Evolutionary conservation across 768 basidiomycete genomes (phyloP).

Genomic region (Boletus tomentosulus): DNA sequence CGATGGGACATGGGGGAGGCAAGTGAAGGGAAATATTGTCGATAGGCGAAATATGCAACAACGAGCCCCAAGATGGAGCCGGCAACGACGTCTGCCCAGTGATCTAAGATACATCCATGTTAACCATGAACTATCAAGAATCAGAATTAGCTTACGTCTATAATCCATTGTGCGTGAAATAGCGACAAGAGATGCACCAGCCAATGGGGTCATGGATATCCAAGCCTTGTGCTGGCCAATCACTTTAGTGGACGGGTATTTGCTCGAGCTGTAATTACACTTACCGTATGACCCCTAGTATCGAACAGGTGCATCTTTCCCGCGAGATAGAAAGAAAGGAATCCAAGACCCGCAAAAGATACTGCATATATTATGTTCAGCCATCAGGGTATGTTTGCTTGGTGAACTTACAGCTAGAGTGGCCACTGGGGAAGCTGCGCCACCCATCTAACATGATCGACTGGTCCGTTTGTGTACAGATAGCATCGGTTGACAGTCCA

Average conservation of each 20-base stretch:
- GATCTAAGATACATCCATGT: slow-evolving; percentile 46
- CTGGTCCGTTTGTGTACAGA: slow-evolving; percentile 72
- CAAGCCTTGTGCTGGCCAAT: slow-evolving; percentile 67
- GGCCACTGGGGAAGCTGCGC: slow-evolving; percentile 89
- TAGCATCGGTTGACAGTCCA: slow-evolving; percentile 66
- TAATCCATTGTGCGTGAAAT: slow-evolving; percentile 91
- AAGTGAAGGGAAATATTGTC: slow-evolving; percentile 83
- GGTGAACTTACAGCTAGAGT: slow-evolving; percentile 67
- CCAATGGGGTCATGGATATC: slow-evolving; percentile 73
- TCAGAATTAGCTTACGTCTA: slow-evolving; percentile 48
- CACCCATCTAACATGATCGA: slow-evolving; percentile 74
- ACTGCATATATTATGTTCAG: slow-evolving; percentile 41
- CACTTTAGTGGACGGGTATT: background rate
- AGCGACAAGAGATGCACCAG: slow-evolving; percentile 73
- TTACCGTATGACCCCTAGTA: slow-evolving; percentile 63
- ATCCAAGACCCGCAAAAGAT: slow-evolving; percentile 90
- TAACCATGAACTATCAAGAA: slow-evolving; percentile 6
- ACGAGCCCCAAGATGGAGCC: slow-evolving; percentile 72
- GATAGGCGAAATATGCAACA: slow-evolving; percentile 72
- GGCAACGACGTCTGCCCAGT: slow-evolving; percentile 87
- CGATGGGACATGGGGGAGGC: slow-evolving; percentile 55
- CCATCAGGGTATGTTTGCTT: background rate
- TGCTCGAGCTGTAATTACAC: slow-evolving; percentile 12
- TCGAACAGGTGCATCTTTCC: slow-evolving; percentile 94
- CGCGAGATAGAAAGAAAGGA: slow-evolving; percentile 82